phyloP scores from a whole-genome alignment of 176 grass and related monocot genomes.

The Pharus latifolius region DNA sequence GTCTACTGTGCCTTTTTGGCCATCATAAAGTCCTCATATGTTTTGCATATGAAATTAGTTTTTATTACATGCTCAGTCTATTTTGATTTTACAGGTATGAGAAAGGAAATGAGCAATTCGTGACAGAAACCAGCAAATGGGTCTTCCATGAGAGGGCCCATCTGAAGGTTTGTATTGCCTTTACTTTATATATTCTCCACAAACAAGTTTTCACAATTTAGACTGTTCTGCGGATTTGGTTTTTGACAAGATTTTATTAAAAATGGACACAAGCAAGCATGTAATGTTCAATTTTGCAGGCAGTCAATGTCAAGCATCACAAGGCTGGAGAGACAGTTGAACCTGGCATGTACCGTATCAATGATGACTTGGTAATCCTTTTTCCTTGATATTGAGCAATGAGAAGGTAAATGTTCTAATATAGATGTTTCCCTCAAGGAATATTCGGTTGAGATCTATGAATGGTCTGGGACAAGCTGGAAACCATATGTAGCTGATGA shows the following conservation, averaged over 20 bases:
- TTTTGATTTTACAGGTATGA: slow-evolving; percentile 51
- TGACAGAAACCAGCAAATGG: slow-evolving; percentile 96
- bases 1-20: background rate
- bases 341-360: slow-evolving; percentile 86
- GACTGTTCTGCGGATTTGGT: background rate
- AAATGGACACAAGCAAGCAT: background rate
- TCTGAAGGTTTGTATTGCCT: slow-evolving; percentile 60
- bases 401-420: slow-evolving; percentile 18
- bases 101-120: slow-evolving; percentile 91
- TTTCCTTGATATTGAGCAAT: slow-evolving; percentile 7
- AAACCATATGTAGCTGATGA: slow-evolving; percentile 90
- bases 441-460: slow-evolving; percentile 97
- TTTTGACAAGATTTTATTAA: background rate
- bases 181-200: too few relatives aligned
- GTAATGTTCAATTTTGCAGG: slow-evolving; percentile 24
- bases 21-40: background rate
- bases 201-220: background rate
- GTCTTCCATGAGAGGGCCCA: slow-evolving; percentile 96
- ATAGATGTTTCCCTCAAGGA: slow-evolving; percentile 43
- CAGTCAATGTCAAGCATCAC: slow-evolving; percentile 70
- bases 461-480: slow-evolving; percentile 98
- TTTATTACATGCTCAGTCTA: slow-evolving; percentile 2
- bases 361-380: slow-evolving; percentile 92
- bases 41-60: background rate
- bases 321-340: slow-evolving; percentile 84